These are phyloP conservation scores for Aspergillus jensenii DNA, from an alignment of 2,329 filamentous ascomycete genomes.

Conservation along the genomic window DNA sequence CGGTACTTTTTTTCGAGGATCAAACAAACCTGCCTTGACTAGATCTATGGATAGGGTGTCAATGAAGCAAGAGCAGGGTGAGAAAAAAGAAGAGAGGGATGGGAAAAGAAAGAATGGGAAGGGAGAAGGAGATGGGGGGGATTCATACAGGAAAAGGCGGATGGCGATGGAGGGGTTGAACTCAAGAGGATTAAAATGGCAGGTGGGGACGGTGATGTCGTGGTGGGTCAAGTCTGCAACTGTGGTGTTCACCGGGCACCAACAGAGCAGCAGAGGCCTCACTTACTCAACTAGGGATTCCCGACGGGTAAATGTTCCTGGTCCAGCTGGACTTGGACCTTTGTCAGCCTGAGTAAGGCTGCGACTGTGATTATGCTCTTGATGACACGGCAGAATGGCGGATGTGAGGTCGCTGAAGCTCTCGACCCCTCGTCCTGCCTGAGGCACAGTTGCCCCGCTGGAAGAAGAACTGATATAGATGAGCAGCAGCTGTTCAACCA, in stretches of 20 bases:
- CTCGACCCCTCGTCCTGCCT: not conserved
- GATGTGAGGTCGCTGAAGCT: not conserved
- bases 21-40: slow-evolving; percentile 8
- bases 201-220: slow-evolving; percentile 37
- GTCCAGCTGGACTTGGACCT: not conserved
- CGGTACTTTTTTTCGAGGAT: slow-evolving; percentile 21
- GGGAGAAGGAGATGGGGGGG: slow-evolving; percentile 11
- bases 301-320: not conserved
- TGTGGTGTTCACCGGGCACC: slow-evolving; percentile 15
- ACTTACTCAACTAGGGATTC: slow-evolving; percentile 4
- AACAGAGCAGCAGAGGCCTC: not conserved
- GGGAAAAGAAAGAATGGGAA: slow-evolving; percentile 13
- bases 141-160: slow-evolving; percentile 8
- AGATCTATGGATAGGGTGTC: slow-evolving; percentile 4
- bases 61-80: slow-evolving; percentile 10
- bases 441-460: slow-evolving; percentile 11
- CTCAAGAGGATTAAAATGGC: slow-evolving; percentile 21
- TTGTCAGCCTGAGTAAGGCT: slow-evolving; percentile 7
- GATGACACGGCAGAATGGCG: not conserved
- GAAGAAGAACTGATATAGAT: slow-evolving; percentile 5
- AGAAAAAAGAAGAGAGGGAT: slow-evolving; percentile 18
- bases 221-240: slow-evolving; percentile 21
- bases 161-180: slow-evolving; percentile 17
- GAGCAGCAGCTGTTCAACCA: not conserved
- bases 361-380: not conserved